Conservation (phyloP, 495 filamentous ascomycete genomes). For the Clohesyomyces aquaticus region DNA sequence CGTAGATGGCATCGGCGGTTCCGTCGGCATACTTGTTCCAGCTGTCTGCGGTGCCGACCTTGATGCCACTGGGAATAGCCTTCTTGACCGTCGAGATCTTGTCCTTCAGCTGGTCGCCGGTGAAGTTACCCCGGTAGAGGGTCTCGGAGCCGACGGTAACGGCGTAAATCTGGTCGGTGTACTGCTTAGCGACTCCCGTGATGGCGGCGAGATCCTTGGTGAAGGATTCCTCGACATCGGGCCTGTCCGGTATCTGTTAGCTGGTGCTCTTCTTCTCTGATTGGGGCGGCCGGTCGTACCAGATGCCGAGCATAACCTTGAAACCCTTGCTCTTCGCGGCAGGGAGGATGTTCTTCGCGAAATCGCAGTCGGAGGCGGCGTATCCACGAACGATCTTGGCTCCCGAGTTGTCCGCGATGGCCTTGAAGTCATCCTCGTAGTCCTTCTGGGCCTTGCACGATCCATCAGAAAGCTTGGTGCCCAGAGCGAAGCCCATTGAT, state of each 20-base stretch:
- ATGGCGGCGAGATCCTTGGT: slow-evolving; percentile 64
- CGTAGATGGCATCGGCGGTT: slow-evolving; percentile 69
- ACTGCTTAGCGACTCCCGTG: slow-evolving; percentile 53
- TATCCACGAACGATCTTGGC: slow-evolving; percentile 71
- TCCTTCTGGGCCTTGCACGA: slow-evolving; percentile 67
- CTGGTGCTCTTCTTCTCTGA: background rate
- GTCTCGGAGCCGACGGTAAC: slow-evolving; percentile 80
- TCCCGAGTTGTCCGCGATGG: slow-evolving; percentile 49
- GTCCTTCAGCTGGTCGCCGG: slow-evolving; percentile 61
- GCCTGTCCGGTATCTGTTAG: slow-evolving; percentile 52
- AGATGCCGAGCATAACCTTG: slow-evolving; percentile 76
- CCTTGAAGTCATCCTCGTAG: slow-evolving; percentile 71
- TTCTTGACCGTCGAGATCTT: slow-evolving; percentile 67
- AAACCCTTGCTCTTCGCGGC: slow-evolving; percentile 73
- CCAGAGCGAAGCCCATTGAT: slow-evolving; percentile 59
- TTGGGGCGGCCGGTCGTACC: slow-evolving; percentile 52
- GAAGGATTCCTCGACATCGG: slow-evolving; percentile 69
- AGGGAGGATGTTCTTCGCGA: slow-evolving; percentile 68
- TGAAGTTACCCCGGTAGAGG: slow-evolving; percentile 75
- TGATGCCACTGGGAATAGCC: slow-evolving; percentile 54
- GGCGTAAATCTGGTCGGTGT: slow-evolving; percentile 66
- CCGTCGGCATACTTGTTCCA: slow-evolving; percentile 83
- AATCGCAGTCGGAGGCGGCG: slow-evolving; percentile 68
- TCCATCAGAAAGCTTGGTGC: slow-evolving; percentile 58
- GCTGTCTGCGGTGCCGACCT: slow-evolving; percentile 76